Percentiles rank a stretch among this genome's conserved stretches.
Conservation (phyloP, 2,329 filamentous ascomycete genomes). For the Exophiala oligosperma region DNA sequence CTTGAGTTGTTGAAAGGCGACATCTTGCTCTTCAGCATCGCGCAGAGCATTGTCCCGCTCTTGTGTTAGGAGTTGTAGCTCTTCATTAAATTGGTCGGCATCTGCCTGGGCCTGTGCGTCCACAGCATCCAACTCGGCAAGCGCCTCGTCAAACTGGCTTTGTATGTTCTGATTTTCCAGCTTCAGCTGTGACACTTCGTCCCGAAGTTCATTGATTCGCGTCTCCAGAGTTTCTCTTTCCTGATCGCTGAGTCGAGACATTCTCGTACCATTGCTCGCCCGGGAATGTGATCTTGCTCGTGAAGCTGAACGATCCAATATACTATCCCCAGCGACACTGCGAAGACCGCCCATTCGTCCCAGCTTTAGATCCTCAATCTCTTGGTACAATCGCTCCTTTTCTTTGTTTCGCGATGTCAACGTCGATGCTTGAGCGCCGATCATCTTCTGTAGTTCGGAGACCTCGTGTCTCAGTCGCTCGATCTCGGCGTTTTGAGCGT, state of each 20-base stretch:
- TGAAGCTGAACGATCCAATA: slow-evolving; percentile 91
- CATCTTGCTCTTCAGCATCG: slow-evolving; percentile 66
- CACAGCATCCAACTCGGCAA: slow-evolving; percentile 75
- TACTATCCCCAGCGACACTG: slow-evolving; percentile 75
- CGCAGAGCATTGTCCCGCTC: slow-evolving; percentile 85
- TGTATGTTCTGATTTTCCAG: slow-evolving; percentile 88
- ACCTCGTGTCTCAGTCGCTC: slow-evolving; percentile 88
- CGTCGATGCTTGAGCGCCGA: slow-evolving; percentile 96
- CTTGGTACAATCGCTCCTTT: slow-evolving; percentile 90
- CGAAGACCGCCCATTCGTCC: slow-evolving; percentile 67
- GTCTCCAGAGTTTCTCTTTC: slow-evolving; percentile 86
- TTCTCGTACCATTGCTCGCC: slow-evolving; percentile 66
- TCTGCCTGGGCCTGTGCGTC: slow-evolving; percentile 76
- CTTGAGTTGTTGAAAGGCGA: slow-evolving; percentile 51
- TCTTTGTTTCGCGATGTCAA: slow-evolving; percentile 93
- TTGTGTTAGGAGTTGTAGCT: slow-evolving; percentile 73
- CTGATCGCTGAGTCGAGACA: slow-evolving; percentile 67
- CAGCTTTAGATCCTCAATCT: slow-evolving; percentile 95
- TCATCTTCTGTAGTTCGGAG: slow-evolving; percentile 84
- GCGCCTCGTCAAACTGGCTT: slow-evolving; percentile 74
- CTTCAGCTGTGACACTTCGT: slow-evolving; percentile 82
- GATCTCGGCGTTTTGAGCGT: slow-evolving; percentile 65
- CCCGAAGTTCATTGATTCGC: slow-evolving; percentile 77
- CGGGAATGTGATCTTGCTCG: slow-evolving; percentile 76
- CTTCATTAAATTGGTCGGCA: slow-evolving; percentile 74